Evolutionary conservation across 2,329 filamentous ascomycete species (phyloP), one percentile per base, ranked within the genome.

Genomic region (Nemania sp.): DNA sequence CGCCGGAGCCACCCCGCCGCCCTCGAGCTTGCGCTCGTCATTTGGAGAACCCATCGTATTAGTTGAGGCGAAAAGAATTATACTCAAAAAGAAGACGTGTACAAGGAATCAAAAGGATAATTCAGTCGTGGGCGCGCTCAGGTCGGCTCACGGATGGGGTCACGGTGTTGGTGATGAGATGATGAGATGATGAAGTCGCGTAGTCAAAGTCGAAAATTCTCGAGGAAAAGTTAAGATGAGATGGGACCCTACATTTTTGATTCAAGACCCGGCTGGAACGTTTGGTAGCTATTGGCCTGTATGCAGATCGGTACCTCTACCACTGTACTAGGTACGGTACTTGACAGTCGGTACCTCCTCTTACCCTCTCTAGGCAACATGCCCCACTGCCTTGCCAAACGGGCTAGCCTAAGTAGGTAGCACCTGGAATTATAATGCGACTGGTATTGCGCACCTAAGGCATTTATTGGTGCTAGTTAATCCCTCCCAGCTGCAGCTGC

Each of bases 21-120:
- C 54, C 63, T 69, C 67, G 40, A 69, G 65, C 63, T 68, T 68
- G 50, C 66, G 67, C 59, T 69, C 67, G 37, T 67, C 65, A 17
- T 67, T 61, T 21, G 57, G 40, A 37, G 57, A 34, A 54, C 64
- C 64, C 64, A 65, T 65, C 4, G 25, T 29, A 29, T 29, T 29
- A 29, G 25, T 29, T 56, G 64, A 49, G 29, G 53, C 35, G 54
- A 43, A 57, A 29, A n/a, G 54, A 40, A 54, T 39, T 46, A 53
- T 47, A 45, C 29, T 5, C 35, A 39, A 50, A 46, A 43, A 29
- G 7, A 7, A 7, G 32, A 25, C 20, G 15, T 49, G 37, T 45
- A 48, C 43, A 57, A 39, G 48, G 39, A 54, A 54, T 51, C 17
- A 5, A 37, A 9, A 17, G 21, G n/a, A n/a, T 7, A 42, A 29